Evolutionary conservation across 768 basidiomycete species (phyloP).

Genomic region (Suillus subalutaceus): DNA sequence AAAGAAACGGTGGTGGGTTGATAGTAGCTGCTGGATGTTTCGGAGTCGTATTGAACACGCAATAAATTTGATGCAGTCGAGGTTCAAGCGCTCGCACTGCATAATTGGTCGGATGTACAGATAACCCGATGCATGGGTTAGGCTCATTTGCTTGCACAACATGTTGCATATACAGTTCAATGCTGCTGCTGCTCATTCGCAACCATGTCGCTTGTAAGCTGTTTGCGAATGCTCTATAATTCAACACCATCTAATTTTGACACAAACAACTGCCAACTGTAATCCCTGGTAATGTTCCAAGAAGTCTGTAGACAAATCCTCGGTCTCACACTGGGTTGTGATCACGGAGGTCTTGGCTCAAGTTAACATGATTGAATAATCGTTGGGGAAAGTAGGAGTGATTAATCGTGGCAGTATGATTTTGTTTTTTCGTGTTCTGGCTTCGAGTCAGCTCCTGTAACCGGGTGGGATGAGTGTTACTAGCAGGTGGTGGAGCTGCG

Average conservation of each 20-base stretch:
- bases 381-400: background rate
- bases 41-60: background rate
- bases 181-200: background rate
- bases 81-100: background rate
- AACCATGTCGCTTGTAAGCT: background rate
- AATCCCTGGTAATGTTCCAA: background rate
- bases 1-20: background rate
- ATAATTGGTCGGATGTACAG: background rate
- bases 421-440: background rate
- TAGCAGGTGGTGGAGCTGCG: background rate
- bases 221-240: background rate
- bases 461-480: background rate
- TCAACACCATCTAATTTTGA: background rate
- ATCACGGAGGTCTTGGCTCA: background rate
- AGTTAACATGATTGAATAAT: background rate
- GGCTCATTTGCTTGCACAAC: background rate
- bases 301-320: background rate
- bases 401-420: background rate
- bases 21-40: background rate
- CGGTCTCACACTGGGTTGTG: background rate
- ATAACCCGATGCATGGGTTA: background rate
- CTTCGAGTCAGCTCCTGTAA: background rate
- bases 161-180: background rate
- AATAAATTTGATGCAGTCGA: background rate
- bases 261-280: background rate